These are phyloP conservation scores for Spatholobus suberectus DNA, from an alignment of 306 rosid genomes.

Conservation along the genomic window DNA sequence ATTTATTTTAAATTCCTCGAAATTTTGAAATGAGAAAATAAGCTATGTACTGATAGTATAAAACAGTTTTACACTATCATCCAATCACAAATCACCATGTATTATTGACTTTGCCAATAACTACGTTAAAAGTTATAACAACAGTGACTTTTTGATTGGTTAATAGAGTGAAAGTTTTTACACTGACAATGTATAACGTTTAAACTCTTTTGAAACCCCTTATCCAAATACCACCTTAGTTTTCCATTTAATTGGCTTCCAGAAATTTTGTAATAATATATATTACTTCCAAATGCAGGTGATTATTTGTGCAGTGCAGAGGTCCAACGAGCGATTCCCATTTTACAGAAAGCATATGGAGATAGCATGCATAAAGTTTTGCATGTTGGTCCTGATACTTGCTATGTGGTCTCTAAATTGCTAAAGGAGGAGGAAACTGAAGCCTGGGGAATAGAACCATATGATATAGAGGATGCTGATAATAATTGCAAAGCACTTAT, in stretches of 20 bases:
- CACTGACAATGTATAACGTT: too few relatives aligned
- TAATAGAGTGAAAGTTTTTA: too few relatives aligned
- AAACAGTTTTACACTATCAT: too few relatives aligned
- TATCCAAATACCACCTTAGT: too few relatives aligned
- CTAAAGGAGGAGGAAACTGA: slow-evolving; percentile 70
- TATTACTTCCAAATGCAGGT: slow-evolving; percentile 50
- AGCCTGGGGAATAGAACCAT: slow-evolving; percentile 87
- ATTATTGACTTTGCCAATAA: too few relatives aligned
- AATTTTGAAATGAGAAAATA: too few relatives aligned
- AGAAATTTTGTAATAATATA: slow-evolving; percentile 6
- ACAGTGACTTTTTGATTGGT: too few relatives aligned
- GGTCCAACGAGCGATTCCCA: slow-evolving; percentile 61
- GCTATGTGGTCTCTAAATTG: slow-evolving; percentile 66
- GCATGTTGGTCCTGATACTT: slow-evolving; percentile 74
- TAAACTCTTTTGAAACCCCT: too few relatives aligned
- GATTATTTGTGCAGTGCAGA: slow-evolving; percentile 72
- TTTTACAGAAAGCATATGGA: slow-evolving; percentile 64
- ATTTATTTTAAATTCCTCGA: too few relatives aligned
- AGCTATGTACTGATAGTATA: too few relatives aligned
- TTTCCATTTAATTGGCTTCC: slow-evolving; percentile 25
- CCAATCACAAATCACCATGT: too few relatives aligned
- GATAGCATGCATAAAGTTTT: slow-evolving; percentile 74
- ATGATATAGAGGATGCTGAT: slow-evolving; percentile 75
- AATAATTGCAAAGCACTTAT: slow-evolving; percentile 65
- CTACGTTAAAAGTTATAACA: too few relatives aligned